Conservation (phyloP, 2,329 filamentous ascomycete genomes). For the Atkinsonella texensis region DNA sequence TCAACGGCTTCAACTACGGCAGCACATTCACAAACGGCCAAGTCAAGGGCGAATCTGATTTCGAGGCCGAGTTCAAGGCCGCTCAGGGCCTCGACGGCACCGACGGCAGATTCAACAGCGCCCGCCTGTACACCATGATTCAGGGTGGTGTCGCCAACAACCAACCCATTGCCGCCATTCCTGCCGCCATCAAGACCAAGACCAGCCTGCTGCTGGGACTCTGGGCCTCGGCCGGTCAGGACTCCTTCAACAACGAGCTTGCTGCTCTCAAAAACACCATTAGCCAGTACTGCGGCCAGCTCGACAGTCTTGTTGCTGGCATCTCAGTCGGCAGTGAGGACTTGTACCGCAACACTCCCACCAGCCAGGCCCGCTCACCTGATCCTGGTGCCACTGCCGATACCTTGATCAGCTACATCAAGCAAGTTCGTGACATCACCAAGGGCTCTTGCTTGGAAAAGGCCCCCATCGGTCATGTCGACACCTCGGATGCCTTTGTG, state of each 20-base stretch:
- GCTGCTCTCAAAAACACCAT: slow-evolving; percentile 59
- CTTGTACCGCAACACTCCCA: slow-evolving; percentile 67
- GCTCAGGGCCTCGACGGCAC: slow-evolving; percentile 53
- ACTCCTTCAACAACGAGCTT: slow-evolving; percentile 59
- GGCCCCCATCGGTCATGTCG: slow-evolving; percentile 66
- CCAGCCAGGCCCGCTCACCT: slow-evolving; percentile 49
- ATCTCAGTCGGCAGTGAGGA: slow-evolving; percentile 85
- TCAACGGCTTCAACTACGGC: slow-evolving; percentile 66
- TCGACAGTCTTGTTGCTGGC: slow-evolving; percentile 58
- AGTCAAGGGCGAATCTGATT: slow-evolving; percentile 50
- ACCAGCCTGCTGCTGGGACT: slow-evolving; percentile 71
- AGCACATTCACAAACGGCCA: slow-evolving; percentile 46
- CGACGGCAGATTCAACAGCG: slow-evolving; percentile 50
- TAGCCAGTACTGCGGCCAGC: slow-evolving; percentile 50
- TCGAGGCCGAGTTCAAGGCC: slow-evolving; percentile 56
- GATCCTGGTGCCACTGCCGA: slow-evolving; percentile 51
- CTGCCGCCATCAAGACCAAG: slow-evolving; percentile 69
- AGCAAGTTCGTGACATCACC: slow-evolving; percentile 52
- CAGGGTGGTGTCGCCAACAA: slow-evolving; percentile 56
- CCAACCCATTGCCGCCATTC: slow-evolving; percentile 59
- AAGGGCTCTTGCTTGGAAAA: slow-evolving; percentile 45
- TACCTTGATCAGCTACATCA: slow-evolving; percentile 57
- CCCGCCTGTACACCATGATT: slow-evolving; percentile 65
- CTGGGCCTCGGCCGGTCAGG: slow-evolving; percentile 62
- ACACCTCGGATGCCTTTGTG: slow-evolving; percentile 75